These are phyloP conservation scores for Linderina pennispora DNA, from an alignment of 192 early-diverging fungal species.

Conservation along the genomic window DNA sequence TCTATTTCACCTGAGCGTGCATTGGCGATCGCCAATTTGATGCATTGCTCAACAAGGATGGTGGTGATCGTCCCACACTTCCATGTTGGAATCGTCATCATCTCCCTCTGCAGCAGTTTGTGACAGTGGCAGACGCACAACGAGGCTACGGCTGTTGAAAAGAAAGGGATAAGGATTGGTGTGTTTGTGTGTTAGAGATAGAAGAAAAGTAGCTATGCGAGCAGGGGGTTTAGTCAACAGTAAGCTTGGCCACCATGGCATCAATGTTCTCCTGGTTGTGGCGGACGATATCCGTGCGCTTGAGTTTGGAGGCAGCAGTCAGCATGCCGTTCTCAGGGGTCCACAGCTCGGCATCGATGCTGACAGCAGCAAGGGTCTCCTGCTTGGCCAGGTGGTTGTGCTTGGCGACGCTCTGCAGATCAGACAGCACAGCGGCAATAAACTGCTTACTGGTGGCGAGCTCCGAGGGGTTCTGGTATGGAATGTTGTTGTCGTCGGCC, in stretches of 20 bases:
- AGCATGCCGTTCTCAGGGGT: conserved; percentile 74
- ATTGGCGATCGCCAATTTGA: too few species aligned
- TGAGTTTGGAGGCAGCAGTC: conserved; percentile 91
- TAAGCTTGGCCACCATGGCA: conserved; percentile 24
- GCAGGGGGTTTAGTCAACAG: conserved; percentile 3
- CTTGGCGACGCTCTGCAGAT: conserved; percentile 54
- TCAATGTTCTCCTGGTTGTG: conserved; percentile 48
- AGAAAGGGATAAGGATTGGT: too few species aligned
- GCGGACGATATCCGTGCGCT: conserved; percentile 73
- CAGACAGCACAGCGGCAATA: conserved; percentile 19
- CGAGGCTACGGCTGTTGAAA: too few species aligned
- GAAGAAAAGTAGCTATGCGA: too few species aligned
- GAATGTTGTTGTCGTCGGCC: conserved; percentile 30
- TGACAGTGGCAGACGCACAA: too few species aligned
- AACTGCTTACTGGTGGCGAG: conserved; percentile 17
- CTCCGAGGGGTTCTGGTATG: conserved; percentile 29
- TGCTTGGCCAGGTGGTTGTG: conserved; percentile 61
- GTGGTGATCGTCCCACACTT: too few species aligned
- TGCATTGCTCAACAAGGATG: too few species aligned
- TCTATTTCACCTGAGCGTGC: too few species aligned
- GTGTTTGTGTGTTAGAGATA: too few species aligned
- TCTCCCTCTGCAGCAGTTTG: too few species aligned
- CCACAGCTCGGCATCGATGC: conserved; percentile 75
- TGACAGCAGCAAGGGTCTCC: conserved; percentile 67
- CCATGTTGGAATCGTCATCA: too few species aligned